These are phyloP conservation scores for Rubus idaeus DNA, from an alignment of 306 rosid species.

Conservation along the genomic window DNA sequence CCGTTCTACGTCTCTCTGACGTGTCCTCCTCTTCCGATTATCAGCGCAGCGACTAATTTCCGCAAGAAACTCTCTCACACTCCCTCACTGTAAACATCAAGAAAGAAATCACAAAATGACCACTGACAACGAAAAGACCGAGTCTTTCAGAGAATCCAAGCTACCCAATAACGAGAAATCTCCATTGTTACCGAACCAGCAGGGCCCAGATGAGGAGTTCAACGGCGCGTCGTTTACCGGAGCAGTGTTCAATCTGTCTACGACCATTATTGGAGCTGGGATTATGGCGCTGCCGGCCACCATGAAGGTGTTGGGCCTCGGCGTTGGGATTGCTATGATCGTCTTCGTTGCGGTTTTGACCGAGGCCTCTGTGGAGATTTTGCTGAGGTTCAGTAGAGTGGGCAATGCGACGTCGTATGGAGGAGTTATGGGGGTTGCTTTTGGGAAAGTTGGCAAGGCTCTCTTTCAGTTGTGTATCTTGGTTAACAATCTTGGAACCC, in stretches of 20 bases:
- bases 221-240: constrained; percentile 50
- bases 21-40: too few species aligned
- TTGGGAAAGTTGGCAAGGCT: constrained; percentile 47
- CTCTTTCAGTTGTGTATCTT: constrained; percentile 51
- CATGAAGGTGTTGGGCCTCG: constrained; percentile 62
- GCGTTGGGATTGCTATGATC: constrained; percentile 41
- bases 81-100: neutral
- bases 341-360: constrained; percentile 52
- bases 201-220: neutral
- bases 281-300: constrained; percentile 78
- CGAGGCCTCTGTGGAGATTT: constrained; percentile 49
- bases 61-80: neutral
- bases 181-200: constrained; percentile 22
- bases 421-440: constrained; percentile 50
- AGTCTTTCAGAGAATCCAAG: constrained; percentile 14
- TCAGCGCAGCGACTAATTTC: constrained; percentile 15
- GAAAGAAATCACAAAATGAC: constrained; percentile 10
- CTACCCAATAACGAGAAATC: constrained; percentile 16
- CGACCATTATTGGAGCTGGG: constrained; percentile 71
- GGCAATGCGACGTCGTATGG: constrained; percentile 40
- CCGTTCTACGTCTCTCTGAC: too few species aligned
- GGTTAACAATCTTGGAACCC: constrained; percentile 61
- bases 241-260: constrained; percentile 60
- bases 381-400: constrained; percentile 54
- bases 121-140: constrained; percentile 1